These are phyloP conservation scores for Boechera retrofracta DNA, from an alignment of 345 rosid genomes.

Conservation along the genomic window DNA sequence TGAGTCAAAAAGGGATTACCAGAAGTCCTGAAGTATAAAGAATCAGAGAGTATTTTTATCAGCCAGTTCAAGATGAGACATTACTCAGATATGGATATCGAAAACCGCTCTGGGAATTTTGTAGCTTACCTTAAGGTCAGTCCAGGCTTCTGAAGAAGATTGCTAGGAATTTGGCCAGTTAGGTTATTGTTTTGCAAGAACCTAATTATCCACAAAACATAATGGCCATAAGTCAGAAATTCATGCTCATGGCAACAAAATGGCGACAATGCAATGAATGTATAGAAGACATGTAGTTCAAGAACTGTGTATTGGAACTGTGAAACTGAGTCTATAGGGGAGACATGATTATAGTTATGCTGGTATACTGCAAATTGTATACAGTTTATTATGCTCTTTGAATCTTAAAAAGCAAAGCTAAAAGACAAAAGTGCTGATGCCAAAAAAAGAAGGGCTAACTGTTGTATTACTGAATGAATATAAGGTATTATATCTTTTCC, in stretches of 20 bases:
- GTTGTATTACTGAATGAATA: conserved; percentile 23
- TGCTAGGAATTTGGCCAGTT: conserved; percentile 69
- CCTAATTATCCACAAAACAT: conserved; percentile 48
- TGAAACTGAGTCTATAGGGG: conserved; percentile 4
- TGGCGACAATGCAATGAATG: conserved; percentile 17
- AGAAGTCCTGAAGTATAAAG: conserved; percentile 35
- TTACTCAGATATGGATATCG: conserved; percentile 1
- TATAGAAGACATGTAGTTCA: conserved; percentile 21
- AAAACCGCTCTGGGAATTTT: conserved; percentile 7
- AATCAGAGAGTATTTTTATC: conserved; percentile 20
- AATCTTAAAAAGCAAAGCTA: conserved; percentile 32
- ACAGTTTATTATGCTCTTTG: conserved; percentile 18
- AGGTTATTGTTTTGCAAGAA: conserved; percentile 88
- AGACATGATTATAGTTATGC: neutral
- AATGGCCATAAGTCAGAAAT: conserved; percentile 9
- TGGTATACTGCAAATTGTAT: neutral
- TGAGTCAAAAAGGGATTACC: conserved; percentile 48
- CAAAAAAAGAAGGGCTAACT: conserved; percentile 8
- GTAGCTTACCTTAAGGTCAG: conserved; percentile 61
- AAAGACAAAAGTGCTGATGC: conserved; percentile 27
- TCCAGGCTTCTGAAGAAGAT: conserved; percentile 58
- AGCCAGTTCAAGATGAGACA: conserved; percentile 11
- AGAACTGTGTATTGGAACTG: neutral
- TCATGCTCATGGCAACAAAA: neutral
- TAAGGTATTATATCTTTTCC: conserved; percentile 19